These are phyloP conservation scores for Sclerotinia nivalis DNA, from an alignment of 2,329 filamentous ascomycete genomes.

Conservation along the genomic window DNA sequence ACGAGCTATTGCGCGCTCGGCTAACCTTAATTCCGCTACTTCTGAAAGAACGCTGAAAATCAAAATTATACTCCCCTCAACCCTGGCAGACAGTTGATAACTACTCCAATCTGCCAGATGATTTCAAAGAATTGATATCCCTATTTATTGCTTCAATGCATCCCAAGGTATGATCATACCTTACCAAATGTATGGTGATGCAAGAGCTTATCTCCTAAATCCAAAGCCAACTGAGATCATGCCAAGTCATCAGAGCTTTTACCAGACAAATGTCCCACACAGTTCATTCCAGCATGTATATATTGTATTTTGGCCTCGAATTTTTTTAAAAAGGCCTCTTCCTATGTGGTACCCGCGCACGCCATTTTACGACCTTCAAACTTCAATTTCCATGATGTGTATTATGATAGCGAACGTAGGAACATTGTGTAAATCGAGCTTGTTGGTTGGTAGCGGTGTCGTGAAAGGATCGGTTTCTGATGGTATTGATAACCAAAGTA, in stretches of 20 bases:
- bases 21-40: slow-evolving; percentile 28
- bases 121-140: slow-evolving; percentile 3
- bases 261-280: not conserved
- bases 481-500: not conserved
- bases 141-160: not conserved
- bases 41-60: slow-evolving; percentile 27
- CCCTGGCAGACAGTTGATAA: slow-evolving; percentile 21
- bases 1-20: slow-evolving; percentile 25
- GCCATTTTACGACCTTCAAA: not conserved
- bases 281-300: not conserved
- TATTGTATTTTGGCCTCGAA: not conserved
- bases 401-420: slow-evolving; percentile 1
- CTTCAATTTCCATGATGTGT: not conserved
- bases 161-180: not conserved
- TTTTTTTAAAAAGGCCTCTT: not conserved
- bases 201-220: not conserved
- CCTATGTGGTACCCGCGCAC: not conserved
- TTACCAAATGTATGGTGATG: not conserved
- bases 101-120: slow-evolving; percentile 19
- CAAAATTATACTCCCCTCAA: slow-evolving; percentile 21
- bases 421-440: not conserved
- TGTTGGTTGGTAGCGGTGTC: not conserved
- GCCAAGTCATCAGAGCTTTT: slow-evolving; percentile 2
- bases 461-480: not conserved
- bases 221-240: not conserved